Conservation (phyloP, 2,329 filamentous ascomycete species). For the Aspergillus viridinutans region DNA sequence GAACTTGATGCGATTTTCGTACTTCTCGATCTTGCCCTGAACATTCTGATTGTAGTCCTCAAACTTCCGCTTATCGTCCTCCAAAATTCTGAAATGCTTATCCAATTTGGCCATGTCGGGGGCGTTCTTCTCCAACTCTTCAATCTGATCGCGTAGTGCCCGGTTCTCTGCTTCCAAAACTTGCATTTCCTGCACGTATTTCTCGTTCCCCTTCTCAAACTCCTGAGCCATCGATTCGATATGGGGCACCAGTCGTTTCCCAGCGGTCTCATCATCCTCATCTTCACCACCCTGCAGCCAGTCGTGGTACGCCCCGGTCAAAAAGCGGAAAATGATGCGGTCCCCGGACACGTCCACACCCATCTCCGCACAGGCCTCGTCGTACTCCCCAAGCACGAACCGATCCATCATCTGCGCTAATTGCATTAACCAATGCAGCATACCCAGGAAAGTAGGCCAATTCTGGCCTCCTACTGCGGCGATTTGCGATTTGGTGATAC, state of each 20-base stretch:
- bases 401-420: conserved; percentile 88
- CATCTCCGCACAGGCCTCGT: conserved; percentile 82
- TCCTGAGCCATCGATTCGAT: conserved; percentile 81
- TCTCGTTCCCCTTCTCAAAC: conserved; percentile 80
- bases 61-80: conserved; percentile 92
- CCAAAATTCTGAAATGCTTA: conserved; percentile 85
- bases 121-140: conserved; percentile 80
- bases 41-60: conserved; percentile 89
- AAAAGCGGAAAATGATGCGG: conserved; percentile 88
- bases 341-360: conserved; percentile 86
- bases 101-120: conserved; percentile 81
- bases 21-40: conserved; percentile 81
- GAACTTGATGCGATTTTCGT: conserved; percentile 72
- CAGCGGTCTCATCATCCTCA: conserved; percentile 76
- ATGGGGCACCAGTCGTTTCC: conserved; percentile 74
- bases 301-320: conserved; percentile 84
- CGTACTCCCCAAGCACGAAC: conserved; percentile 73
- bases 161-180: conserved; percentile 83
- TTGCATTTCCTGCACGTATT: conserved; percentile 77
- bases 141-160: conserved; percentile 76
- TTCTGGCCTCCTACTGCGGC: conserved; percentile 93
- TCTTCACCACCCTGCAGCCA: conserved; percentile 94
- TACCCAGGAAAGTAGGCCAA: conserved; percentile 88
- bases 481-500: conserved; percentile 94
- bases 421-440: conserved; percentile 99